Evolutionary conservation across 2,329 filamentous ascomycete species (phyloP), one percentile per base, ranked within the genome.

Genomic region (Alternaria brassicae): DNA sequence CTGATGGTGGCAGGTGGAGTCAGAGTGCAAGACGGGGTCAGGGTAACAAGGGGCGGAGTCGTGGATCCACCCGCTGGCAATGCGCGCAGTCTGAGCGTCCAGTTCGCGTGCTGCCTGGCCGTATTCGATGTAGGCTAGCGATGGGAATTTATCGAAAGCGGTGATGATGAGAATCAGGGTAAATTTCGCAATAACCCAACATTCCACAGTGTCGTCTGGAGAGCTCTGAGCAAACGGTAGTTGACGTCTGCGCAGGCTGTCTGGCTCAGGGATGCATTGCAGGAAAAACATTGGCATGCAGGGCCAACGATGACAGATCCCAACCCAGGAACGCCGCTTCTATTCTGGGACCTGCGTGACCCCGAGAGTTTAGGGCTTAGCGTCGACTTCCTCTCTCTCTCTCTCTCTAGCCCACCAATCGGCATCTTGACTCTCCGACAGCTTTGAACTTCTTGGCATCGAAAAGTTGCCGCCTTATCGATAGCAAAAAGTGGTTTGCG

Each of bases 51-150:
- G 66, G 69, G 63, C 64, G 39, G 59, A 70, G 58, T 61, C 51
- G 66, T 63, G 65, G 63, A 68, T 64, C 62, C 51, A 68, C 65
- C 62, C 51, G 66, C 65, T 53, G 51, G 63, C 54, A 58, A 61
- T 48, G n/a, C 28, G 48, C 48, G 36, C 40, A 53, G 60, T 58
- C 56, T 60, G 58, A 60, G 63, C 61, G 58, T 39, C 58, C 45
- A 44, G 52, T 53, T 66, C 58, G 63, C 61, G 58, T 60, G 54
- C 53, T 56, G 52, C 56, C 28, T 48, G 44, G 28, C 37, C 37
- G 19, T 23, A 13, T 40, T 54, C 34, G 47, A 49, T 55, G 53
- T 51, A 60, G 59, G 52, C 65, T 65, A 68, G 65, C 60, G 69
- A 70, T 62, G 44, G 68, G 63, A 65, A 67, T 71, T 53, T 51